Base-by-base conservation (phyloP, 1,284 basidiomycete species). In the Ceratobasidium sp. region DNA sequence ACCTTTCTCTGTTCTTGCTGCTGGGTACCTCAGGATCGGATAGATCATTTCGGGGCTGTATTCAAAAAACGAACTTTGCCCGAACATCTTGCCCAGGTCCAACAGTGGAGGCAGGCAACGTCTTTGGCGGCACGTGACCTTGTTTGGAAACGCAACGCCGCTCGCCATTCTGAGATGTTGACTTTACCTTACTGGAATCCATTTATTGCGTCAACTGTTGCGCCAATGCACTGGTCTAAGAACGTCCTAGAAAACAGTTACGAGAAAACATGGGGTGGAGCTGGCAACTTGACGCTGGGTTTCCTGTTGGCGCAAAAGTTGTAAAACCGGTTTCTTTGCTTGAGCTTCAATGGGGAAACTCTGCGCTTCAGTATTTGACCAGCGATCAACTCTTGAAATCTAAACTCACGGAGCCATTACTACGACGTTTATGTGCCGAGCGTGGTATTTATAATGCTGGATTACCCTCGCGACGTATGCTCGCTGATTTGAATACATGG, bases 231-330 rank as follows among this genome's bases (percentile, higher is more conserved):
- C 14, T 63, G 60, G 60, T 11, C 41, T 2, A 63, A 63, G 44
- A 63, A 63, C 44, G 22, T 63, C 1, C 44, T 47, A 6, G 41
- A 63, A 29, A 63, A 14, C 60, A 48, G 44, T 24, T 63, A 5
- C 60, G 41, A 6, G 60, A 63, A 19, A 63, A 63, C 24, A 63
- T 63, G 60, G 45, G 44, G 5, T 47, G 44, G 45, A 63, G 60
- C 60, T 48, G 41, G 41, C 27, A 14, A 0, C 19, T 63, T 22
- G 36, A 22, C 19, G 44, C 41, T 24, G 45, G 60, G 6, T 31
- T 47, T 14, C 8, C 14, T 47, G 5, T 15, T 29, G 8, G 24
- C 6, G 9, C 8, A 2, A 2, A 6, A 11, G 9, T 22, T 47
- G 7, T 11, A 2, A n/a, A 29, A 14, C 44, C 60, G 9, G n/a